Base-by-base conservation (phyloP, 73 alveolate genomes). In the Paramecium tetraurelia region DNA sequence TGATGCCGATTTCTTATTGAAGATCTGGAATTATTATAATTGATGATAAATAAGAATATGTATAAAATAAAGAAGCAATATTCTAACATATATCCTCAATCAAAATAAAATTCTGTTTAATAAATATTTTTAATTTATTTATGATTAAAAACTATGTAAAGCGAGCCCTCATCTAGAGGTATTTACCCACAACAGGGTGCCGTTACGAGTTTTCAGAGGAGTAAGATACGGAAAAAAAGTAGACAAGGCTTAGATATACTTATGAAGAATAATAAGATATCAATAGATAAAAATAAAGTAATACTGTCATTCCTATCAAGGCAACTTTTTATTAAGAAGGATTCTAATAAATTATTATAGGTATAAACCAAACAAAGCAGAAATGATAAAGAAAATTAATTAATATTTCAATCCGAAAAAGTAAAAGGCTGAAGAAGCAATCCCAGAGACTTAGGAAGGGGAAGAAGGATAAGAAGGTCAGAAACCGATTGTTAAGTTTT, bases 21-120 rank as follows among this genome's bases (percentile, higher is more conserved):
- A 80, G 36, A 35, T 80, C 2, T 80, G 90, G 90, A 80, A 80
- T 41, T 80, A 80, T 80, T 80, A 80, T 80, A 80, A 80, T 31
- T 80, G 90, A 80, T 46, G 57, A 40, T 72, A 12, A 68, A 31
- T 68, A 35, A 35, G 59, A 29, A 72, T 38, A 63, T 63, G 41
- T 63, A 63, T 63, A 33, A 63, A 63, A 63, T 63, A 27, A 63
- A 33, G 9, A 63, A 31, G 53, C 48, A 31, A 27, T 27, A 63
- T 63, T 33, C 69, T 18, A 53, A 53, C 69, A 53, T 53, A 53
- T 53, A 53, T 53, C 84, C 84, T 31, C 46, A 24, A 63, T 63
- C 16, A 63, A 63, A 53, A 53, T 53, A 12, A 63, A 63, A 63
- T 63, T 63, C 10, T 63, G 22, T 63, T 63, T 63, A 63, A 63